Conservation (phyloP, 2,329 filamentous ascomycete species). For the Cladosporium velox region DNA sequence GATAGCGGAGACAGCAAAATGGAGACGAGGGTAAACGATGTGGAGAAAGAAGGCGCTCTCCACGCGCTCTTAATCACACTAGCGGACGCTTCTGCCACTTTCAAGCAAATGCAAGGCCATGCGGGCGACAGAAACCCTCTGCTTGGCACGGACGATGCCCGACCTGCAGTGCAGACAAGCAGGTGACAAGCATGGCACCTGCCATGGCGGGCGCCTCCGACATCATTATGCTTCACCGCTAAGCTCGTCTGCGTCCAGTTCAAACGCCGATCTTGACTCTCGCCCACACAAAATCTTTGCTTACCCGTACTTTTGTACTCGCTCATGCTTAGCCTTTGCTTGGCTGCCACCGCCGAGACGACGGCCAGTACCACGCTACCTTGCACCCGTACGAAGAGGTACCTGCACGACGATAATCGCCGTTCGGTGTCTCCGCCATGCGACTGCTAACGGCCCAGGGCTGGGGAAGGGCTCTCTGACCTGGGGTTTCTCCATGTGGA, state of each 20-base stretch:
- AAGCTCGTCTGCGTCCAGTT: background rate
- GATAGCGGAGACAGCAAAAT: background rate
- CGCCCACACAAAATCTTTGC: constrained; percentile 11
- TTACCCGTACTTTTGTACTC: background rate
- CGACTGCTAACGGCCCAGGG: background rate
- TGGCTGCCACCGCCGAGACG: constrained; percentile 13
- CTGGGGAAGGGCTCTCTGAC: background rate
- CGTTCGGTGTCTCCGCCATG: constrained; percentile 17
- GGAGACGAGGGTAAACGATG: background rate
- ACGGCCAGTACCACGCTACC: constrained; percentile 9
- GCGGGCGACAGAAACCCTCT: background rate
- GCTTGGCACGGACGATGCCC: constrained; percentile 7
- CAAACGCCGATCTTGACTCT: constrained; percentile 12
- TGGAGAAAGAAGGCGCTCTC: background rate
- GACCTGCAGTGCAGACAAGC: constrained; percentile 2
- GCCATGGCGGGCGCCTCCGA: background rate
- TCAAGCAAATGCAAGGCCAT: background rate
- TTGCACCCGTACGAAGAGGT: background rate
- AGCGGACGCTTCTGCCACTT: constrained; percentile 1
- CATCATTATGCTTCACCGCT: constrained; percentile 15
- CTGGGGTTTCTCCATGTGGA: constrained; percentile 17
- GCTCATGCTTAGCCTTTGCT: constrained; percentile 9
- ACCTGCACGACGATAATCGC: constrained; percentile 14
- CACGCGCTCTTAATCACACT: constrained; percentile 7
- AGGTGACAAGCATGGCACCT: background rate